phyloP scores from a whole-genome alignment of 2,329 filamentous ascomycete species.

The Mycosphaerella sp. region DNA sequence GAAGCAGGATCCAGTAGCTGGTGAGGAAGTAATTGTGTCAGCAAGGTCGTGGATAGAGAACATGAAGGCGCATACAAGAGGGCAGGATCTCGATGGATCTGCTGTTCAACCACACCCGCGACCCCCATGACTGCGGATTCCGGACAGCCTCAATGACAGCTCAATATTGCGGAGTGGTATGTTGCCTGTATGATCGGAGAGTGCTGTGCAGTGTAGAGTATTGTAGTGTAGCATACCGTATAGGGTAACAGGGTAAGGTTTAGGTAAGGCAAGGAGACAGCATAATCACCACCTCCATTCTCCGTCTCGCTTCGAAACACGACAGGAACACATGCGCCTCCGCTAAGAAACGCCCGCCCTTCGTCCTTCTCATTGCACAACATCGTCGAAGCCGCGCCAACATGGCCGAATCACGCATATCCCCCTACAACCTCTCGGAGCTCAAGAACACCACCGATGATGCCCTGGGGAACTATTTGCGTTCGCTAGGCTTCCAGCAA shows the following conservation, averaged over 20 bases:
- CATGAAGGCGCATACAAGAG: constrained; percentile 65
- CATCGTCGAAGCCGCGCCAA: background rate
- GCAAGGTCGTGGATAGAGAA: background rate
- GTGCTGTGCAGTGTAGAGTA: too few species aligned
- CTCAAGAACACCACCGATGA: constrained; percentile 97
- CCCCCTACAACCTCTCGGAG: constrained; percentile 52
- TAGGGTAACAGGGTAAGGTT: too few species aligned
- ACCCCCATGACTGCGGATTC: constrained; percentile 51
- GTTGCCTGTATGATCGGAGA: too few species aligned
- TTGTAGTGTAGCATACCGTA: too few species aligned
- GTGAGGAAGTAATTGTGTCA: background rate
- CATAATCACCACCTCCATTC: too few species aligned
- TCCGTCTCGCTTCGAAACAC: too few species aligned
- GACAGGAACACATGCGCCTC: too few species aligned
- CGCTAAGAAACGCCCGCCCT: background rate
- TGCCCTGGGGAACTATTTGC: constrained; percentile 87
- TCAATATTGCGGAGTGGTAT: too few species aligned
- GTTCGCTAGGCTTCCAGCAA: constrained; percentile 76
- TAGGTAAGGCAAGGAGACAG: too few species aligned
- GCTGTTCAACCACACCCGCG: constrained; percentile 74
- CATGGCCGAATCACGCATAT: constrained; percentile 34
- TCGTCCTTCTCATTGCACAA: background rate
- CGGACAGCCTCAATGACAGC: too few species aligned
- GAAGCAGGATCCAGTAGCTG: constrained; percentile 98
- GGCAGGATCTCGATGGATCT: constrained; percentile 97